These are phyloP conservation scores for Fremontodendron californicum DNA, from an alignment of 345 rosid genomes.

Conservation along the genomic window DNA sequence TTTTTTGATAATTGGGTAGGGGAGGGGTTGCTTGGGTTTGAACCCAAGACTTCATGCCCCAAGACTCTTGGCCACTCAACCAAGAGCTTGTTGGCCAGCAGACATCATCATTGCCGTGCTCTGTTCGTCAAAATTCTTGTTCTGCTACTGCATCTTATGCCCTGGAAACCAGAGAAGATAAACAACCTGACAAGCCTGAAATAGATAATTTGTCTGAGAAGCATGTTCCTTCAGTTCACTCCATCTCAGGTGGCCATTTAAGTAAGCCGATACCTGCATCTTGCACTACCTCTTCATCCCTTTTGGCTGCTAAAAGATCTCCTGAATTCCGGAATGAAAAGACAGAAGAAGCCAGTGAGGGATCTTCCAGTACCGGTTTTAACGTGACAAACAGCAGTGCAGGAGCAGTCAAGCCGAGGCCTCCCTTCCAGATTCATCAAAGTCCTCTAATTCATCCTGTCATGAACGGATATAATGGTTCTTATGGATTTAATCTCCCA, in stretches of 20 bases:
- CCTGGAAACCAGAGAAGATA: constrained; percentile 20
- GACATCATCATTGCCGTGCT: constrained; percentile 20
- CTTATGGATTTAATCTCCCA: constrained; percentile 32
- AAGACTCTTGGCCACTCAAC: too few species aligned
- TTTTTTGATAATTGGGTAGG: too few species aligned
- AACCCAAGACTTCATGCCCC: too few species aligned
- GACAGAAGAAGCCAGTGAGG: constrained; percentile 19
- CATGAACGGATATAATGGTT: constrained; percentile 41
- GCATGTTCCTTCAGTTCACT: constrained; percentile 14
- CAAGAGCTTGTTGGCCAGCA: too few species aligned
- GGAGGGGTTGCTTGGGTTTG: too few species aligned
- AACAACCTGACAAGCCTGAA: constrained; percentile 15
- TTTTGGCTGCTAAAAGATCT: constrained; percentile 17
- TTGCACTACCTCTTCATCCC: constrained; percentile 18
- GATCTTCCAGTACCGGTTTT: constrained; percentile 17
- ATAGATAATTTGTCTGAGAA: constrained; percentile 18
- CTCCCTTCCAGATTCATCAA: constrained; percentile 27
- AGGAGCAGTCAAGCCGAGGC: constrained; percentile 25
- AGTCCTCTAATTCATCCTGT: constrained; percentile 21
- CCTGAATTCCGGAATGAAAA: constrained; percentile 26
- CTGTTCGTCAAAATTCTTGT: constrained; percentile 23
- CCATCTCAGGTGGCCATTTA: constrained; percentile 11
- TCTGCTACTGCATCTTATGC: constrained; percentile 11
- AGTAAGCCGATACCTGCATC: constrained; percentile 14
- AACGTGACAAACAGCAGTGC: constrained; percentile 16